Base-by-base conservation (phyloP, 1,284 basidiomycete species). In the Kalmanozyma brasiliensis region DNA sequence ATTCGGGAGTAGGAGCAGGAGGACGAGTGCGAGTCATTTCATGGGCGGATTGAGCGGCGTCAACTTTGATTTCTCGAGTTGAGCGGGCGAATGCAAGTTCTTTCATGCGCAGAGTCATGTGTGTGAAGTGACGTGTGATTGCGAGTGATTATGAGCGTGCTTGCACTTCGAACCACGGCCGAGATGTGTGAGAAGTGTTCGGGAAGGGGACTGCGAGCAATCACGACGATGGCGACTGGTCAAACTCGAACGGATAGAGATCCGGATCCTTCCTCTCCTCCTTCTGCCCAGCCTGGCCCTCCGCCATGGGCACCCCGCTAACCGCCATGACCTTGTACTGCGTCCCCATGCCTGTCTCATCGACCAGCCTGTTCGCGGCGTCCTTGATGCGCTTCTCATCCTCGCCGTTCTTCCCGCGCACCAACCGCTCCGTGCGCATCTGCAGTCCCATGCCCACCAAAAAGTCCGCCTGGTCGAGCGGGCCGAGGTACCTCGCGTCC, bases 381-480 rank as follows among this genome's bases (percentile, higher is more conserved):
- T 81, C 74, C 30, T 79, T 78, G 35, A 88, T 84, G 23, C 83
- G 61, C 52, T 80, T 82, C 5, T 86, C 76, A 41, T 88, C 87
- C 4, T 86, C 84, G 0, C 84, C 83, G 2, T 77, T 48, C 0
- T 88, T 87, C 0, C 84, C 82, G 5, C 84, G 82, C 3, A 88
- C 77, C 8, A 92, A 84, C 16, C 83, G 83, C 0, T 87, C 84
- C 0, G 90, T 84, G 1, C 92, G 87, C 11, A 88, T 77, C 30
- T 86, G 83, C 5, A 94, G 80, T 0, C 91, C 92, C 45, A 81
- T 70, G 1, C 63, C 59, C 2, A 67, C 83, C 17, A 94, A 85
- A 83, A 94, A 94, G 4, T 84, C 83, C 2, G 85, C 84, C 83
- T 94, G 92, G 0, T 87, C 78, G 17, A 93, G 84, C 0, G 89